Evolutionary conservation across 2,329 filamentous ascomycete genomes (phyloP), one percentile per base, ranked within the genome.

Genomic region (Trichophyton mentagrophytes): DNA sequence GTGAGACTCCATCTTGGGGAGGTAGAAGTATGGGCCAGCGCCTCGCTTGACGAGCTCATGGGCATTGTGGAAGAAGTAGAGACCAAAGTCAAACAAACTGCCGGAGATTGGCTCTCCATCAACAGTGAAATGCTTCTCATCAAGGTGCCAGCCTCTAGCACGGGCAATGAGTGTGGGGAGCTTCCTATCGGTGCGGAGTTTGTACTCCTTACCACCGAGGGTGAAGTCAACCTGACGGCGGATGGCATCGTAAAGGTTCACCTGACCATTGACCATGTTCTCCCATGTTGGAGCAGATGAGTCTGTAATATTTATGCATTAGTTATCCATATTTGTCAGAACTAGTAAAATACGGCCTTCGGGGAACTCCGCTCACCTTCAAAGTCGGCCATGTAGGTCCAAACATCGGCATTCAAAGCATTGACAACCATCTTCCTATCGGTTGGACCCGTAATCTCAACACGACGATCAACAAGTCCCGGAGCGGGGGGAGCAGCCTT

Each of bases 391-490:
- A 99, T 99, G 71, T 97, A 99, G 61, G 92, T 97, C 87, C 89
- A 97, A 25, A 97, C 93, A 70, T 97, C 84, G 53, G 92, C 87
- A 76, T 97, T 99, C 73, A 97, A 73, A 8, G 93, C 93, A 74
- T 99, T 99, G 65, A 97, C 89, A 56, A 97, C 90, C 93, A 99
- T 99, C 83, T 97, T 99, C 67, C 93, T 84, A 77, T 97, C 93
- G 5, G 91, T 96, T 0, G 93, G 93, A 7, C 93, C 93, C 3
- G 93, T 99, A 71, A 97, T 99, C 80, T 99, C 93, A 36, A 96
- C 89, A 64, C 93, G 85, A 66, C 93, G 87, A 78, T 99, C 93
- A 51, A 96, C 85, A 61, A 97, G 82, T 62, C 93, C 93, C 0
- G 93, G 92, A 6, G 92, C 93, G 17, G 93, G 93, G 58, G 87